Evolutionary conservation across 441 rosid species (phyloP), one percentile per base, ranked within the genome.

Genomic region (Cnidoscolus chayamansa): DNA sequence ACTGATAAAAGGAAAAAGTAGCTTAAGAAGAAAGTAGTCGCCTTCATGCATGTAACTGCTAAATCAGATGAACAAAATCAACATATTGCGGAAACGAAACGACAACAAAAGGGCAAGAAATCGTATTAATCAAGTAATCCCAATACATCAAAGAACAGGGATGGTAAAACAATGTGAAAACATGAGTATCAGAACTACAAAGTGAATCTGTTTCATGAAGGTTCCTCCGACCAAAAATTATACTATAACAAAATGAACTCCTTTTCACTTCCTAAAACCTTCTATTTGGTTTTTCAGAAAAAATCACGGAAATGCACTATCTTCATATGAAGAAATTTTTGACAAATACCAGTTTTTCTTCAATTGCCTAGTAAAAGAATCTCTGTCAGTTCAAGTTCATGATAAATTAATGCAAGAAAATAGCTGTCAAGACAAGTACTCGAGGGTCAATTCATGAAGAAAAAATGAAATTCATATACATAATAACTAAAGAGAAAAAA

Each of bases 1-100:
- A 13, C 84, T 79, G 79, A 20, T 10, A 48, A 47, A 67, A 0
- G 40, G 40, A 63, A 67, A 45, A 12, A 62, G 49, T 17, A 47
- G 13, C 17, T 25, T 25, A 8, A 53, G 2, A 37, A 43, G 10
- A 13, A 0, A 10, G 31, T 40, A 64, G 47, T 45, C 60, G 20
- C 16, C 54, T 30, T 49, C 50, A 64, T 17, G 35, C 11, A 35
- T n/a, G 15, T 43, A 9, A 20, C n/a, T 35, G 55, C 62, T 9
- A 40, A 68, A 54, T 68, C 35, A 16, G 11, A 47, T 65, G 64
- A 25, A 10, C 10, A 11, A 30, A 2, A 58, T 58, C 35, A 30
- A 5, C 62, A 30, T 58, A 7, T 25, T 25, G 13, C 37, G 30
- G 16, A 35, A 58, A 13, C 1, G 4, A 13, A 3, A 30, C 8